These are phyloP conservation scores for Xylaria nigripes DNA, from an alignment of 495 filamentous ascomycete genomes.

Conservation along the genomic window DNA sequence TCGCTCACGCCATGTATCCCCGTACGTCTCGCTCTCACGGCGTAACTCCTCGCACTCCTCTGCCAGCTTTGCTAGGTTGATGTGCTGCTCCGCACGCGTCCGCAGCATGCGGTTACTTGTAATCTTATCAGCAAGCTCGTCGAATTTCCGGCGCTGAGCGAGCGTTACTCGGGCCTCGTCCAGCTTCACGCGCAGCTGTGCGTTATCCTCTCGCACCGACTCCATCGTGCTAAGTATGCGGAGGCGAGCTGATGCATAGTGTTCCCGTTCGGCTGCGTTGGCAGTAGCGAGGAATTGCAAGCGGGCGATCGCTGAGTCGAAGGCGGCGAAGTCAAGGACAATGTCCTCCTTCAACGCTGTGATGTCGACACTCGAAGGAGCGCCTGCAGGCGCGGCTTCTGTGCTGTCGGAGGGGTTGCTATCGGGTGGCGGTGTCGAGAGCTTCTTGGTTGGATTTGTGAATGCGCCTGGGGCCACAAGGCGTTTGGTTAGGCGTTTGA, in stretches of 20 bases:
- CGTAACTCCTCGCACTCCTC: constrained; percentile 84
- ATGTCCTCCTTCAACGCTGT: constrained; percentile 69
- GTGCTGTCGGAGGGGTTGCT: constrained; percentile 26
- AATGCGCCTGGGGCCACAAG: constrained; percentile 59
- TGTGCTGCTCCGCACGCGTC: constrained; percentile 73
- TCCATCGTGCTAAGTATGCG: constrained; percentile 69
- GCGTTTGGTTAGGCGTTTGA: constrained; percentile 79
- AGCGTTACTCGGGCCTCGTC: constrained; percentile 66
- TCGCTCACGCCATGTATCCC: constrained; percentile 75
- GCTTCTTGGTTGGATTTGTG: constrained; percentile 42
- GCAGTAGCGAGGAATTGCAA: constrained; percentile 80
- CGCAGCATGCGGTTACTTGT: constrained; percentile 70
- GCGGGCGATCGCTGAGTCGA: constrained; percentile 69
- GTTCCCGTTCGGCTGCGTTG: constrained; percentile 75
- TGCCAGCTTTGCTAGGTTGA: constrained; percentile 68
- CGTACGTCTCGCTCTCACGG: constrained; percentile 73
- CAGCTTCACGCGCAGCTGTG: constrained; percentile 59
- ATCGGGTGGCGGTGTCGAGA: constrained; percentile 66
- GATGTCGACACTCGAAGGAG: constrained; percentile 37
- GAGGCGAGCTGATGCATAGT: constrained; percentile 73
- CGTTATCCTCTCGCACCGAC: constrained; percentile 66
- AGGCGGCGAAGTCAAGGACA: constrained; percentile 80
- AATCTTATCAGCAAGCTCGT: constrained; percentile 79
- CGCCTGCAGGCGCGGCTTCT: constrained; percentile 13
- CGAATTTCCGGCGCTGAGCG: constrained; percentile 76